These are phyloP conservation scores for Cutaneotrichosporon cutaneum DNA, from an alignment of 1,284 basidiomycete genomes.

Conservation along the genomic window DNA sequence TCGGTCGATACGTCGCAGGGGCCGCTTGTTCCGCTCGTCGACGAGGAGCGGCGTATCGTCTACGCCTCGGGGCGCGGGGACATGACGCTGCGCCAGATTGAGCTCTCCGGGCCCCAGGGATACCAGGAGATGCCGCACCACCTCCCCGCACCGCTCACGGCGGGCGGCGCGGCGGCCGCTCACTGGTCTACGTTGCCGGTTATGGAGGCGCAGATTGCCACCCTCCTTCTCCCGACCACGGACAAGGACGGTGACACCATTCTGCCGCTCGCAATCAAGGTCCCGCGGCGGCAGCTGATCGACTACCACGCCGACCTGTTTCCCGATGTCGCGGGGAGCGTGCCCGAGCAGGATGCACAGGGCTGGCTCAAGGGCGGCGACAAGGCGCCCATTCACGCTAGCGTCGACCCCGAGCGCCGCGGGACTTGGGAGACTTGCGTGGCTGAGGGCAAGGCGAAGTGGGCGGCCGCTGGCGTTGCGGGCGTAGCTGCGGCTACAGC, in stretches of 20 bases:
- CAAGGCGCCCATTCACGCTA: slow-evolving; percentile 31
- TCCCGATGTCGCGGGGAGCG: slow-evolving; percentile 45
- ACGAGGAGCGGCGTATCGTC: slow-evolving; percentile 50
- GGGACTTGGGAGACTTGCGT: slow-evolving; percentile 33
- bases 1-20: slow-evolving; percentile 52
- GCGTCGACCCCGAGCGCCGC: slow-evolving; percentile 40
- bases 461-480: background rate
- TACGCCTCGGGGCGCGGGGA: slow-evolving; percentile 53
- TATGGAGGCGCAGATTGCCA: slow-evolving; percentile 55
- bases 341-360: slow-evolving; percentile 44
- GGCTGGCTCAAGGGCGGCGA: slow-evolving; percentile 50
- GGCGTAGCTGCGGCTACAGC: background rate
- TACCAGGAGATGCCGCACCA: slow-evolving; percentile 47
- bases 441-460: slow-evolving; percentile 2
- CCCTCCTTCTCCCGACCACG: slow-evolving; percentile 43
- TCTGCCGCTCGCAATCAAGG: slow-evolving; percentile 49
- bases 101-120: slow-evolving; percentile 45
- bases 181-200: slow-evolving; percentile 47
- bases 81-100: slow-evolving; percentile 53
- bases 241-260: slow-evolving; percentile 50
- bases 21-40: slow-evolving; percentile 48
- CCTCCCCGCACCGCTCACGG: slow-evolving; percentile 41
- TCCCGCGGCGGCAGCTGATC: slow-evolving; percentile 54
- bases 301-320: slow-evolving; percentile 55
- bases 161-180: slow-evolving; percentile 43